Conservation (phyloP, 1,284 basidiomycete species). For the Leccinum pachyderme region DNA sequence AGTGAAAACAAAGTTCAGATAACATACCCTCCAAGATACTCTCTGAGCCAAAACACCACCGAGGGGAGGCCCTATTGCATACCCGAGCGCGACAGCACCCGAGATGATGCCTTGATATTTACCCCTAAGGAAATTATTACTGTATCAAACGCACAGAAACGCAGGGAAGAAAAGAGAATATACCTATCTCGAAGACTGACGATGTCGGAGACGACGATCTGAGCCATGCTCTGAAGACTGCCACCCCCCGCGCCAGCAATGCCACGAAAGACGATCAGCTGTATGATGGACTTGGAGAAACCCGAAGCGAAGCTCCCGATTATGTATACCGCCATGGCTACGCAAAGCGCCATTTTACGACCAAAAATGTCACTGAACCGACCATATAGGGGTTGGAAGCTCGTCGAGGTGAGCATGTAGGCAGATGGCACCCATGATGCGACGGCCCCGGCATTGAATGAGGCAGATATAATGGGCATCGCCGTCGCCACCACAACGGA, state of each 20-base stretch:
- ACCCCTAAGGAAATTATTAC: slow-evolving; percentile 38
- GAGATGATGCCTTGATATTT: slow-evolving; percentile 67
- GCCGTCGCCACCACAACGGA: slow-evolving; percentile 70
- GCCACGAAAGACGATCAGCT: slow-evolving; percentile 73
- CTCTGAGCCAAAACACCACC: slow-evolving; percentile 59
- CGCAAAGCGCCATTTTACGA: slow-evolving; percentile 61
- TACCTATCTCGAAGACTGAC: slow-evolving; percentile 60
- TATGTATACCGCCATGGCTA: slow-evolving; percentile 61
- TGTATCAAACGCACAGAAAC: not conserved
- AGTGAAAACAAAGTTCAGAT: not conserved
- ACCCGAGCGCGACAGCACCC: slow-evolving; percentile 45
- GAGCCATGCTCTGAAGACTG: slow-evolving; percentile 61
- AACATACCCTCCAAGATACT: slow-evolving; percentile 58
- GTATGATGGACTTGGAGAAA: slow-evolving; percentile 60
- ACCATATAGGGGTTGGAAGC: slow-evolving; percentile 65
- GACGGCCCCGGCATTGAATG: slow-evolving; percentile 66
- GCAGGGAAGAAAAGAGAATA: slow-evolving; percentile 10
- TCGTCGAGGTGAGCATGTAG: slow-evolving; percentile 63
- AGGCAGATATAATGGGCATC: slow-evolving; percentile 64
- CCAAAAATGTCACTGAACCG: slow-evolving; percentile 78
- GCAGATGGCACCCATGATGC: slow-evolving; percentile 70
- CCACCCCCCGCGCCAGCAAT: slow-evolving; percentile 69
- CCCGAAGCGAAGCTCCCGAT: slow-evolving; percentile 59
- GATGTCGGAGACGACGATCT: slow-evolving; percentile 66
- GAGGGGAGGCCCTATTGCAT: slow-evolving; percentile 53